Evolutionary conservation across 2,329 filamentous ascomycete species (phyloP), one percentile per base, ranked within the genome.

Genomic region (Rasamsonia emersonii): DNA sequence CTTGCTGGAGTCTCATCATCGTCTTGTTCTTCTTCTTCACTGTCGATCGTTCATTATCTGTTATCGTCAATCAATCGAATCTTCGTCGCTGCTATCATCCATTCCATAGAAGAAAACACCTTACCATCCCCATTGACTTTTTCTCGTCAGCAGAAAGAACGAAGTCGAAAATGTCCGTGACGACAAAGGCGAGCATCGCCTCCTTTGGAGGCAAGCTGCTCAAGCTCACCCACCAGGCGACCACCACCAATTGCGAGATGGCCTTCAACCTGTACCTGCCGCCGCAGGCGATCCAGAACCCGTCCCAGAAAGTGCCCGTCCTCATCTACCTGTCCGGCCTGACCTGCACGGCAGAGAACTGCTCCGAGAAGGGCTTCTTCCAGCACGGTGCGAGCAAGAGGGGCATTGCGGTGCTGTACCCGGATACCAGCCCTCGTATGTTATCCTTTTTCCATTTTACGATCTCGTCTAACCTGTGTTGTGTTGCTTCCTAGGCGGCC

Each of bases 151-250:
- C 30, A 9, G 20, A 23, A 11, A 8, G 8, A 8, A 23, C 8
- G 8, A 9, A 24, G 28, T 18, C 4, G 20, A 28, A 4, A 21
- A 91, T 91, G 88, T 69, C 82, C 38, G 86, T 96, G 70, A 84
- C 82, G 56, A 93, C 82, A 46, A 93, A 83, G 58, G 81, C 85
- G 39, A 85, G 82, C 42, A 94, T 96, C 62, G 73, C 79, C 68
- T 84, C 79, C 59, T 96, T 95, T 57, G 89, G 88, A 56, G 91
- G 91, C 56, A 86, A 86, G 65, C 81, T 98, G 38, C 75, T 94
- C 49, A 96, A 98, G 71, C 83, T 98, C 40, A 77, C 80, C 49
- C 91, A 98, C 73, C 65, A 79, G 54, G 86, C 88, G 35, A 66
- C 72, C 44, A 72, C 76, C 40, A 93, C 86, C 36, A 77, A 75